These are phyloP conservation scores for Trichoderma sp. DNA, from an alignment of 2,329 filamentous ascomycete species.

Conservation along the genomic window DNA sequence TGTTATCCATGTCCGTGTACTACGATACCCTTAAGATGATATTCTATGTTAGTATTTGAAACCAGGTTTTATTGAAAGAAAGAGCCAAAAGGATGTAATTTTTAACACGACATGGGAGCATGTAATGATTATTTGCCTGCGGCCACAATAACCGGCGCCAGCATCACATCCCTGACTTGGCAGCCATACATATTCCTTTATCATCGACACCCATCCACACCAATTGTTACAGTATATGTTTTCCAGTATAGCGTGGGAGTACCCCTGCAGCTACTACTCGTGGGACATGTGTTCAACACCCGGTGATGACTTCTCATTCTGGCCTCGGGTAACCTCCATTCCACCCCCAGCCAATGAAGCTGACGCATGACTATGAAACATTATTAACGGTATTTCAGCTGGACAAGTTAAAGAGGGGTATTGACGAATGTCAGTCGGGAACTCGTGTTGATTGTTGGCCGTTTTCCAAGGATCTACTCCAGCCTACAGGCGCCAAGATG, in stretches of 20 bases:
- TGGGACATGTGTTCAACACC: not conserved
- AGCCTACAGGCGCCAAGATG: not conserved
- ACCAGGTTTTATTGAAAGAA: not conserved
- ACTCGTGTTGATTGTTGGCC: not conserved
- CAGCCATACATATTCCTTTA: not conserved
- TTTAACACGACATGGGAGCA: not conserved
- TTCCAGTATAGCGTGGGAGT: not conserved
- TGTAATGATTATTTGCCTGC: not conserved
- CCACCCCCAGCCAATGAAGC: not conserved
- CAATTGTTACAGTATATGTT: not conserved
- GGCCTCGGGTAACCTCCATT: not conserved
- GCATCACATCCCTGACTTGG: not conserved
- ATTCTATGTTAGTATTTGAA: not conserved
- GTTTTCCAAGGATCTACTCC: not conserved
- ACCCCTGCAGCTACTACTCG: not conserved
- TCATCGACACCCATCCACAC: not conserved
- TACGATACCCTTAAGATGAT: not conserved
- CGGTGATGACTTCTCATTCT: not conserved
- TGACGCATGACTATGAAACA: not conserved
- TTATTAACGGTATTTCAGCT: not conserved
- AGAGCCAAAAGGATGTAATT: not conserved
- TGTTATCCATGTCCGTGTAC: not conserved
- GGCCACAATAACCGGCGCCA: not conserved
- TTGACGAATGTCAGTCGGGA: not conserved
- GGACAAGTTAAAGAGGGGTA: not conserved